These are phyloP conservation scores for Fraxinus ornus DNA, from an alignment of 305 asterid species.

Conservation along the genomic window DNA sequence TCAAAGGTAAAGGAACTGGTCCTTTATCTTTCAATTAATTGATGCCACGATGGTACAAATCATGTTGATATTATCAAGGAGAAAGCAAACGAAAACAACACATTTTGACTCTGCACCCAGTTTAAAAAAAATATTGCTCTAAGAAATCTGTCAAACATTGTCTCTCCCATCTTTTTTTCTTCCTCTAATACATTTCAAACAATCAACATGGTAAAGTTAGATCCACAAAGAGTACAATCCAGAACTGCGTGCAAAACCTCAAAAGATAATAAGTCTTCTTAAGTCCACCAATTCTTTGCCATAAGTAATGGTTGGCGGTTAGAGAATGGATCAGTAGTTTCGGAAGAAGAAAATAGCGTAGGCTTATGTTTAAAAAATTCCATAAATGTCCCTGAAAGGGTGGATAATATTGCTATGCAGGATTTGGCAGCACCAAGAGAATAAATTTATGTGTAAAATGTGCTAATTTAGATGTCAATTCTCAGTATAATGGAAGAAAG, in stretches of 20 bases:
- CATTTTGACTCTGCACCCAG: not conserved
- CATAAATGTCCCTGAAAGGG: not conserved
- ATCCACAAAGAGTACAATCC: not conserved
- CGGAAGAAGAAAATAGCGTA: not conserved
- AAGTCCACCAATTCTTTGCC: not conserved
- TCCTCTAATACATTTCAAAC: not conserved
- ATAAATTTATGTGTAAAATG: not conserved
- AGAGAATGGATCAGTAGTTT: not conserved
- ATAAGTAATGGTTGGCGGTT: not conserved
- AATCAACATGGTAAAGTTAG: not conserved
- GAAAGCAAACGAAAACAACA: not conserved
- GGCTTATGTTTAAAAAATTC: not conserved
- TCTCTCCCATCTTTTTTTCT: not conserved
- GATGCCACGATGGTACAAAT: not conserved
- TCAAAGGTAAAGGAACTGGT: not conserved
- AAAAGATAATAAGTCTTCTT: not conserved
- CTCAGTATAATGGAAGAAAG: not conserved
- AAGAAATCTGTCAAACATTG: not conserved
- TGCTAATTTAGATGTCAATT: not conserved
- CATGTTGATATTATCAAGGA: not conserved
- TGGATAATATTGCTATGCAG: not conserved
- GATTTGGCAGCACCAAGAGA: not conserved
- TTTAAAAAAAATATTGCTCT: not conserved
- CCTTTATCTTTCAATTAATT: not conserved
- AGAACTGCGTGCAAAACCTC: not conserved